Evolutionary conservation across 1,284 basidiomycete genomes (phyloP).

Genomic region (Omphalotus olearius): DNA sequence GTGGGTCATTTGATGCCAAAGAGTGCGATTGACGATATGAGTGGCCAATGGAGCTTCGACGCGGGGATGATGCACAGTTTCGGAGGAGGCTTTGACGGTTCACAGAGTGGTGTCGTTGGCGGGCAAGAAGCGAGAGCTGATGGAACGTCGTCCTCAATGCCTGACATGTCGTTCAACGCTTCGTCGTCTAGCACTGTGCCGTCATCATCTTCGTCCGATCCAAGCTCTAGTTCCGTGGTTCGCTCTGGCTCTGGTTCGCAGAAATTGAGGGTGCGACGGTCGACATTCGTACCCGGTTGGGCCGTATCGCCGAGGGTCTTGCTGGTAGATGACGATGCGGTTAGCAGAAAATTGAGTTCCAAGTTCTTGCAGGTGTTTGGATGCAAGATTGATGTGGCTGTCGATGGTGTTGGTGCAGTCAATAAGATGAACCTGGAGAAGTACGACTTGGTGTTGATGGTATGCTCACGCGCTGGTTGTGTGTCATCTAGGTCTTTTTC

Average conservation of each 20-base stretch:
- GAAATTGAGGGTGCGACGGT: conserved; percentile 62
- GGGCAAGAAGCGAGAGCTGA: conserved; percentile 18
- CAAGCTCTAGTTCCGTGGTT: neutral
- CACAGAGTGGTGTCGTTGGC: conserved; percentile 6
- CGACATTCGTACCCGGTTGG: conserved; percentile 87
- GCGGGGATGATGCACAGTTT: conserved; percentile 13
- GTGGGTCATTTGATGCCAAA: conserved; percentile 75
- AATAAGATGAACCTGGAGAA: conserved; percentile 95
- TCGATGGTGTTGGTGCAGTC: conserved; percentile 91
- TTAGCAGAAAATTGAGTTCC: conserved; percentile 82
- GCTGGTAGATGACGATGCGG: conserved; percentile 93
- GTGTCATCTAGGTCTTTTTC: neutral
- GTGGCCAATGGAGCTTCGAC: conserved; percentile 58
- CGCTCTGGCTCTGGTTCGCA: conserved; percentile 16
- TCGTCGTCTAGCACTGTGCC: neutral
- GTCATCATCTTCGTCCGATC: neutral
- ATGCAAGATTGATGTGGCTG: conserved; percentile 91
- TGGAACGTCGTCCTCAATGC: conserved; percentile 10
- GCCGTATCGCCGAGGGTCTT: conserved; percentile 83
- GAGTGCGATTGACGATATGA: conserved; percentile 43
- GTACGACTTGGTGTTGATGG: conserved; percentile 95
- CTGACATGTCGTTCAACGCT: conserved; percentile 3
- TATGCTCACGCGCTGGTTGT: conserved; percentile 32
- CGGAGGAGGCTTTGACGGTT: conserved; percentile 11
- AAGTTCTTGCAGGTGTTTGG: conserved; percentile 97